Conservation (phyloP, 75 land plant species). For the Pseudotsuga menziesii region DNA sequence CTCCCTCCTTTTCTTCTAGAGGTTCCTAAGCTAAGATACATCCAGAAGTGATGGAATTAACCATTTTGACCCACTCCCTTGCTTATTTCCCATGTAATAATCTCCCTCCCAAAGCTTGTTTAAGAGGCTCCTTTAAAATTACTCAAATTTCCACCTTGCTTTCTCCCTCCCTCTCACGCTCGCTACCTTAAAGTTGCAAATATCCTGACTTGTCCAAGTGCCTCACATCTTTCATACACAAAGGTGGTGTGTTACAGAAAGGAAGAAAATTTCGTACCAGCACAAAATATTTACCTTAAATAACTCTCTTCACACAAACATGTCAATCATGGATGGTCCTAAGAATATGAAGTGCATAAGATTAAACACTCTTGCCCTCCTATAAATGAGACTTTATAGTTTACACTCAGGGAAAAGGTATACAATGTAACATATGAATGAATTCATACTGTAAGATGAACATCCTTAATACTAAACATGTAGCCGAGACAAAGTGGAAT, state of each 20-base stretch:
- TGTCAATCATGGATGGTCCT: not conserved
- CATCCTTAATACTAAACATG: no score
- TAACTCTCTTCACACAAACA: not conserved
- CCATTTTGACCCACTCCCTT: slow-evolving; percentile 3
- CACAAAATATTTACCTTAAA: not conserved
- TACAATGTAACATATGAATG: not conserved
- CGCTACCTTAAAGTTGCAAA: slow-evolving; percentile 3
- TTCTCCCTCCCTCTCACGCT: slow-evolving; percentile 7
- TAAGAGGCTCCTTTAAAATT: not conserved
- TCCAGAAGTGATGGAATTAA: not conserved
- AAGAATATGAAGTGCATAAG: not conserved
- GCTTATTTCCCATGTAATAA: not conserved
- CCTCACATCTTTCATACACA: slow-evolving; percentile 5
- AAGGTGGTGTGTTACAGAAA: not conserved
- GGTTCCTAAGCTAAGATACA: slow-evolving; percentile 24
- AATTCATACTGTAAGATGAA: no score
- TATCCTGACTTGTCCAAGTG: not conserved
- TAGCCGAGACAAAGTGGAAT: no score
- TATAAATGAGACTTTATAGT: not conserved
- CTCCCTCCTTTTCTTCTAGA: slow-evolving; percentile 41
- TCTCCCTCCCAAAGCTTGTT: slow-evolving; percentile 4
- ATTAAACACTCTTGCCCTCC: not conserved
- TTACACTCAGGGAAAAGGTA: not conserved
- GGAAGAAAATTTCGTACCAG: not conserved
- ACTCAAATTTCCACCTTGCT: slow-evolving; percentile 2